Evolutionary conservation across 139 green algal genomes (phyloP).

Genomic region (Chlorella vulgaris): DNA sequence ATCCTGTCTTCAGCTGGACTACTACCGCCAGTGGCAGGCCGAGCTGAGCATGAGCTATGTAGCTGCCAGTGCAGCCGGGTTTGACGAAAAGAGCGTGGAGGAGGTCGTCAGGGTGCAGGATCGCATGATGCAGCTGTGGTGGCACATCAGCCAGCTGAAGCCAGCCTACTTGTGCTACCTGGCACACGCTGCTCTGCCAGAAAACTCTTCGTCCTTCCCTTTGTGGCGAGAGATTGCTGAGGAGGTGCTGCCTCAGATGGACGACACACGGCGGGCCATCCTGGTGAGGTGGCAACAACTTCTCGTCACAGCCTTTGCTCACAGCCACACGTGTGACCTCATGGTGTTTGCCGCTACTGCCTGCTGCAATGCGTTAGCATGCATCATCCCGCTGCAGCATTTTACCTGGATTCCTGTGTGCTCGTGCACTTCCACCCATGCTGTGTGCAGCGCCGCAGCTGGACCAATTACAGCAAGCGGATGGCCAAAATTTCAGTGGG

Average conservation of each 20-base stretch:
- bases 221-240: slow-evolving; percentile 27
- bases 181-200: neutral
- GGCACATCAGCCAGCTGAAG: neutral
- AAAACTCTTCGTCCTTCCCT: neutral
- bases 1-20: neutral
- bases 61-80: neutral
- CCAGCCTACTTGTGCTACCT: neutral
- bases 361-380: neutral
- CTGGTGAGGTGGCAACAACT: neutral
- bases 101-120: neutral
- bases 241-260: slow-evolving; percentile 8
- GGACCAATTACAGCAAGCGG: slow-evolving; percentile 25
- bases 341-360: too few species aligned
- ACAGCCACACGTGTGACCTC: too few species aligned
- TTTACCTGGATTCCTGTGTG: neutral
- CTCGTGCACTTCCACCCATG: neutral
- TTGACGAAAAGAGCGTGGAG: neutral
- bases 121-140: neutral
- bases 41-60: neutral
- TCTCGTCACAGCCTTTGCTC: neutral
- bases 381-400: too few species aligned
- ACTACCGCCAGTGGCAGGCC: neutral
- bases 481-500: slow-evolving; percentile 17
- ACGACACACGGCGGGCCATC: neutral
- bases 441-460: slow-evolving; percentile 24